Evolutionary conservation across 371 early-diverging fungal genomes (phyloP).

Genomic region (Smittium mucronatum): DNA sequence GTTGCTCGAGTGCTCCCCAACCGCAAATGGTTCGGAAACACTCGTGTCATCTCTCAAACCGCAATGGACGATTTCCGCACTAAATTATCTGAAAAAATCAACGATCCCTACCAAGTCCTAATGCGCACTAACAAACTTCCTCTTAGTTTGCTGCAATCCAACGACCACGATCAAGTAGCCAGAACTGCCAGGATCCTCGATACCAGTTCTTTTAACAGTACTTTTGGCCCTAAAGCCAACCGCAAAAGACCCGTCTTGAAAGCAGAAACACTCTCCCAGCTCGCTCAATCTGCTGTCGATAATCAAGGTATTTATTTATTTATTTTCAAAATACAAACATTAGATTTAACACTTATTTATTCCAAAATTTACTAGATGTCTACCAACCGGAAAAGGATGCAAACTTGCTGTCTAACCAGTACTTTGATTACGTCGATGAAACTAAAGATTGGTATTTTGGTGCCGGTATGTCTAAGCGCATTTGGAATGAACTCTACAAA

Average conservation of each 20-base stretch:
- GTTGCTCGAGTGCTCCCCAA: conserved; percentile 85
- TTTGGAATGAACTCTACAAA: too few species aligned
- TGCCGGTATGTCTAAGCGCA: too few species aligned
- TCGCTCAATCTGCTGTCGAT: conserved; percentile 55
- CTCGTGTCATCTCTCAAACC: conserved; percentile 87
- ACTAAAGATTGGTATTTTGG: conserved; percentile 75
- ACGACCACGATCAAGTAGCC: conserved; percentile 79
- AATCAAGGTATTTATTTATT: too few species aligned
- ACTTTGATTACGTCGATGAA: conserved; percentile 54
- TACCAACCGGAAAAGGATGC: conserved; percentile 66
- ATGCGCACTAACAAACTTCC: conserved; percentile 99
- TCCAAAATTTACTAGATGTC: too few species aligned
- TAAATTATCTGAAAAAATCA: conserved; percentile 72
- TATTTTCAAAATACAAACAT: too few species aligned
- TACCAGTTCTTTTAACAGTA: conserved; percentile 77
- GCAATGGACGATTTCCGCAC: conserved; percentile 81
- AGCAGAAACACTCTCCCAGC: conserved; percentile 64
- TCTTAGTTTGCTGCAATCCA: conserved; percentile 81
- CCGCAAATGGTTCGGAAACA: conserved; percentile 97
- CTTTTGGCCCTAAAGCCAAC: conserved; percentile 88
- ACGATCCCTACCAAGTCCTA: conserved; percentile 97
- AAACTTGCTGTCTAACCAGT: conserved; percentile 56
- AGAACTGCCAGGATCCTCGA: too few species aligned
- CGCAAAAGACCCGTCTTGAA: conserved; percentile 84
- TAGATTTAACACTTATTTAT: too few species aligned